phyloP scores from a whole-genome alignment of 257 asterid species.

The Solanum ossicruentum region DNA sequence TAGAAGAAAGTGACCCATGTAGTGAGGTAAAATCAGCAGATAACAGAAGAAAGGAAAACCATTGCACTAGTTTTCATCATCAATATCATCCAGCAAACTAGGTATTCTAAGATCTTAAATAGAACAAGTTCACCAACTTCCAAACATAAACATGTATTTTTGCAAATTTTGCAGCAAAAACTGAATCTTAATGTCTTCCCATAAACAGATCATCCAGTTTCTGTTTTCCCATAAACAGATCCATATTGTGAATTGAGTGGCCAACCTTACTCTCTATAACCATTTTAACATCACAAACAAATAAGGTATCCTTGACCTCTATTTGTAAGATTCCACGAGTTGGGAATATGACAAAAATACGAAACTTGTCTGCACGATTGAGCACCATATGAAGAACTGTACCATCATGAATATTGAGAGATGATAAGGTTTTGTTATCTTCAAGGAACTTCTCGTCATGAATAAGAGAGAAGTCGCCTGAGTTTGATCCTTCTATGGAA shows the following conservation, averaged over 20 bases:
- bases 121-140: too few relatives aligned
- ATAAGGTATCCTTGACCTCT: background rate
- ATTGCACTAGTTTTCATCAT: background rate
- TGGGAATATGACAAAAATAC: background rate
- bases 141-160: too few relatives aligned
- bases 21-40: background rate
- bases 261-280: conserved; percentile 11
- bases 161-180: background rate
- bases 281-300: background rate
- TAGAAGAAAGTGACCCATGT: background rate
- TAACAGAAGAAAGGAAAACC: background rate
- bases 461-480: too few relatives aligned
- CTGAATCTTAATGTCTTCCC: too few relatives aligned
- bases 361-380: background rate
- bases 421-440: background rate
- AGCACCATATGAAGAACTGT: background rate
- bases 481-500: background rate
- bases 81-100: too few relatives aligned
- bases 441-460: conserved; percentile 7
- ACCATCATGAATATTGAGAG: background rate
- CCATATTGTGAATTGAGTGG: background rate
- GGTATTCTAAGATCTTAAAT: too few relatives aligned
- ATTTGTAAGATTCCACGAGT: background rate
- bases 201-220: background rate
- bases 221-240: background rate